phyloP scores from a whole-genome alignment of 2,329 filamentous ascomycete species.

The Fonsecaea pugnacius region DNA sequence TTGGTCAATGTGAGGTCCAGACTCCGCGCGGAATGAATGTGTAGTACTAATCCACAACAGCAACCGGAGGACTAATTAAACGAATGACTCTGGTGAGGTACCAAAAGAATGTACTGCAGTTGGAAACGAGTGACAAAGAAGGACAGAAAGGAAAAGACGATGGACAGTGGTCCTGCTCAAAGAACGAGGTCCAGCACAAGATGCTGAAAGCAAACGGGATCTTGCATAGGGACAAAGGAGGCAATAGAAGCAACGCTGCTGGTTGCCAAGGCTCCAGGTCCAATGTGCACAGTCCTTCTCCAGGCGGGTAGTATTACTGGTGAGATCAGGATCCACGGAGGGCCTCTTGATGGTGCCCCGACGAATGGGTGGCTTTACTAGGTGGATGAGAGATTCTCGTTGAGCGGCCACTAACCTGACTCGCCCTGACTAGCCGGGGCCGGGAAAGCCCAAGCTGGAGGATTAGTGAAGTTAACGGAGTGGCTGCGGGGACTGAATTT shows the following conservation, averaged over 20 bases:
- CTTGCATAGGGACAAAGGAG: constrained; percentile 10
- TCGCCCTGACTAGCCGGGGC: constrained; percentile 10
- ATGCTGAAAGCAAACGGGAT: constrained; percentile 17
- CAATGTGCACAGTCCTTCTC: not conserved
- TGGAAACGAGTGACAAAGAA: constrained; percentile 29
- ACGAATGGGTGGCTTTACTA: constrained; percentile 7
- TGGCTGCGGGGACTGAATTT: constrained; percentile 17
- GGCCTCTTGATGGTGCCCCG: constrained; percentile 4
- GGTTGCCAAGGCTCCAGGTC: constrained; percentile 9
- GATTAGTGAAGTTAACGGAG: constrained; percentile 1
- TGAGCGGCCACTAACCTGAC: constrained; percentile 5
- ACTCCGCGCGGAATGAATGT: constrained; percentile 29
- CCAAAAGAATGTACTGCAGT: constrained; percentile 36
- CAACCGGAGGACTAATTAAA: constrained; percentile 23
- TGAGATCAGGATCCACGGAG: constrained; percentile 6
- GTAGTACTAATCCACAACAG: constrained; percentile 29
- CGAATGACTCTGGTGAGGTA: constrained; percentile 36
- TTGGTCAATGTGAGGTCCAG: constrained; percentile 26
- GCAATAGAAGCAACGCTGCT: constrained; percentile 5
- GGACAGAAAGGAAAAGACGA: constrained; percentile 12
- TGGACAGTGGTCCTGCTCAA: constrained; percentile 14
- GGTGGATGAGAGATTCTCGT: constrained; percentile 5
- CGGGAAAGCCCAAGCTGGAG: not conserved
- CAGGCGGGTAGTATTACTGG: not conserved
- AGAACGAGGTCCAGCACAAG: constrained; percentile 20